Evolutionary conservation across 257 asterid species (phyloP).

Genomic region (Plantago elongata): DNA sequence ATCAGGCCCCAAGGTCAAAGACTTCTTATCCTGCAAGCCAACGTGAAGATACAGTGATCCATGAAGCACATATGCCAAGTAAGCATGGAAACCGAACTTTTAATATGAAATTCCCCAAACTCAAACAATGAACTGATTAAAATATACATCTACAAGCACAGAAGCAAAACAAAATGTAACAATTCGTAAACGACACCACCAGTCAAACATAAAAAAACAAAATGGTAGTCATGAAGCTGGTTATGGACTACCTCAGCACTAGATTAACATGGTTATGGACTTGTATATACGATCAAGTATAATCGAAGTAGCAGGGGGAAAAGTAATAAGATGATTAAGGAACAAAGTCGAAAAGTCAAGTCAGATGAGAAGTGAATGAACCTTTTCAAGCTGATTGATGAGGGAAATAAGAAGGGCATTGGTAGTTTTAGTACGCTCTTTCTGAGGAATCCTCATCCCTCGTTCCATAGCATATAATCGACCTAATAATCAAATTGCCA

Average conservation of each 20-base stretch:
- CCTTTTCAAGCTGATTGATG: constrained; percentile 96
- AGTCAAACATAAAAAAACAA: no score
- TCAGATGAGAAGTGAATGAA: constrained; percentile 6
- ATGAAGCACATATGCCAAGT: no score
- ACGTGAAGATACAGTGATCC: constrained; percentile 1
- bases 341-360: neutral
- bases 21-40: constrained; percentile 75
- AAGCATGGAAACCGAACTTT: neutral
- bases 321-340: neutral
- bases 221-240: no score
- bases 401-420: constrained; percentile 72
- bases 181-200: no score
- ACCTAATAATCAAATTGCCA: constrained; percentile 38
- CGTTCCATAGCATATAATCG: constrained; percentile 97
- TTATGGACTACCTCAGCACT: no score
- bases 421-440: constrained; percentile 79
- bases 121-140: no score
- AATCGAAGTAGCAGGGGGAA: neutral
- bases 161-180: no score
- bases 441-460: constrained; percentile 79
- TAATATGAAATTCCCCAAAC: neutral
- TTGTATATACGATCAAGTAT: no score
- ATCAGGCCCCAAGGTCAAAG: constrained; percentile 74
- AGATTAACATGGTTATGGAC: no score
- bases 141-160: no score